Base-by-base conservation (phyloP, 331 rosid species). In the Ulmus americana region DNA sequence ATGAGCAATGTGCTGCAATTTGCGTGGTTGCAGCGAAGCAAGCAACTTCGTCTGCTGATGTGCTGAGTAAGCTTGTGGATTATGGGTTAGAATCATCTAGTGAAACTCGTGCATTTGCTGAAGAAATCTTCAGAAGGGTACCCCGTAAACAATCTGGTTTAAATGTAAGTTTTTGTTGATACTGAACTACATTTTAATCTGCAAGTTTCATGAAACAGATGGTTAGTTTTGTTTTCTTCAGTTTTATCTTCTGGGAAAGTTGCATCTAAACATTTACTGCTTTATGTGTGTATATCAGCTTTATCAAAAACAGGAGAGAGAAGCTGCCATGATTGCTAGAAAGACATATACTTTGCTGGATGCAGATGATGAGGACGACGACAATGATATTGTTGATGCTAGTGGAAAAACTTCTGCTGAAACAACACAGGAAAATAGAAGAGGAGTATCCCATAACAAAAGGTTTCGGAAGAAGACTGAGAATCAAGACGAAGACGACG, bases 231-330 rank as follows among this genome's bases (percentile, higher is more conserved):
- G 0, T 66, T 12, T 4, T 35, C 22, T 47, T 13, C 7, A 6
- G 10, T 22, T 5, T 9, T 46, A n/a, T 5, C 16, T 18, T 47
- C 16, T 46, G 55, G 12, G 3, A 18, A 63, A 63, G 35, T 28
- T 28, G 28, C 35, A 8, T 10, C 13, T 38, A n/a, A n/a, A 45
- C 20, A 10, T 15, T 43, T 61, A 8, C 49, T 55, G 39, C 8
- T 9, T 50, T 62, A 38, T 35, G 69, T 72, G 39, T 77, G 16
- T 71, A 3, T 67, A 52, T 77, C 83, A 91, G 97, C 76, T 56
- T 68, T 94, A 89, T 78, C 90, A 87, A 71, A 83, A 77, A 68
- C 95, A 94, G 76, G 98, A 89, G 76, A 83, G 83, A 78, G 97
- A 87, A 72, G 97, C 91, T 61, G 91, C 86, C 11, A 68, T 84